phyloP scores from a whole-genome alignment of 1,139 yeast genomes.

The Suhomyces ambrosiae region DNA sequence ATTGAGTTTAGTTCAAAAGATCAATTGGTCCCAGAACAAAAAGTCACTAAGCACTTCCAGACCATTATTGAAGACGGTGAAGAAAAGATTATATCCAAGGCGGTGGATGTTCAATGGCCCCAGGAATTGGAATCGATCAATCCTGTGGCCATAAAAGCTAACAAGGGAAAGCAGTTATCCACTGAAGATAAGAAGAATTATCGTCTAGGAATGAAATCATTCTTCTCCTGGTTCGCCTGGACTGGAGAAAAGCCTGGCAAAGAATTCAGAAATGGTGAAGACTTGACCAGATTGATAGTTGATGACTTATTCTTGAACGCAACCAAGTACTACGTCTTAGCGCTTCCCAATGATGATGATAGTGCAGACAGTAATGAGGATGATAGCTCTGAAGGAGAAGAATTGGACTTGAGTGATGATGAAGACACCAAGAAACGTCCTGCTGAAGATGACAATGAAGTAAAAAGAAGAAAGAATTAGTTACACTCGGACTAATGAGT shows the following conservation, averaged over 20 bases:
- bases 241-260: constrained; percentile 73
- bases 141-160: constrained; percentile 48
- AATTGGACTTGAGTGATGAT: constrained; percentile 54
- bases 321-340: constrained; percentile 70
- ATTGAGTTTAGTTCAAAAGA: constrained; percentile 46
- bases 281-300: constrained; percentile 59
- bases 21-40: constrained; percentile 50
- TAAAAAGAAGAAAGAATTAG: constrained; percentile 9
- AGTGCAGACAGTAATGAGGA: constrained; percentile 47
- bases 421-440: constrained; percentile 27
- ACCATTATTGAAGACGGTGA: constrained; percentile 51
- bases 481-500: not conserved
- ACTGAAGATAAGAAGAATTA: constrained; percentile 60
- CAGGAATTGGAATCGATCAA: constrained; percentile 51
- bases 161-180: constrained; percentile 33
- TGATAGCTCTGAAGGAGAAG: constrained; percentile 57
- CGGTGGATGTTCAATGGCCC: constrained; percentile 64
- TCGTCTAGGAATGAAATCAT: constrained; percentile 70
- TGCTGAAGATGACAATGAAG: constrained; percentile 8
- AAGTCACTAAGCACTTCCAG: constrained; percentile 54
- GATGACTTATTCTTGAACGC: constrained; percentile 75
- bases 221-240: constrained; percentile 77
- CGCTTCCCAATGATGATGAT: constrained; percentile 59
- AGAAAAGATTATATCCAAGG: constrained; percentile 52
- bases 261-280: constrained; percentile 73